Evolutionary conservation across 768 basidiomycete genomes (phyloP).

Genomic region (Dictyophora rubrovolvata): DNA sequence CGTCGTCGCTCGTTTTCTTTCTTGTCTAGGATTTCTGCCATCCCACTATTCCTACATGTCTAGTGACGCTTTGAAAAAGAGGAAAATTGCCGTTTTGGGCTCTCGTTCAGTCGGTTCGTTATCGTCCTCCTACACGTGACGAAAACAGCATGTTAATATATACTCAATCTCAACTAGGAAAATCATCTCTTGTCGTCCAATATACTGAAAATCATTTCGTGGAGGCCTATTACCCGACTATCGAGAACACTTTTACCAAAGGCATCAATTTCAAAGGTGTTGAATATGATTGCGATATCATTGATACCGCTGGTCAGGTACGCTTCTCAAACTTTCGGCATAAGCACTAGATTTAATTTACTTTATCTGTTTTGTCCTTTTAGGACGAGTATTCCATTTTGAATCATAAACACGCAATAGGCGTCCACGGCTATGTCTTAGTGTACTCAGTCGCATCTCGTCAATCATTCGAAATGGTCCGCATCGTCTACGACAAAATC

Average conservation of each 20-base stretch:
- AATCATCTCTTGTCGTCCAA: slow-evolving; percentile 86
- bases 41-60: neutral
- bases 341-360: slow-evolving; percentile 2
- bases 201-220: slow-evolving; percentile 89
- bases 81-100: slow-evolving; percentile 84
- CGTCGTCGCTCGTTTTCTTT: neutral
- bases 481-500: slow-evolving; percentile 90
- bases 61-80: slow-evolving; percentile 43
- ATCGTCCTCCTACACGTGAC: slow-evolving; percentile 12
- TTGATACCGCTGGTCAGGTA: slow-evolving; percentile 96
- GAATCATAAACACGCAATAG: slow-evolving; percentile 88
- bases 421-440: slow-evolving; percentile 93
- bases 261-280: slow-evolving; percentile 77
- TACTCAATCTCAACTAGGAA: slow-evolving; percentile 44
- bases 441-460: slow-evolving; percentile 90
- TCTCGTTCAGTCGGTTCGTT: slow-evolving; percentile 78
- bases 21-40: neutral
- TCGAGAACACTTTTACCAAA: slow-evolving; percentile 82
- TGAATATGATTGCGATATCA: slow-evolving; percentile 94
- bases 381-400: slow-evolving; percentile 96
- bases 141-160: slow-evolving; percentile 1
- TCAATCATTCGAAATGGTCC: slow-evolving; percentile 90
- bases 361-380: neutral
- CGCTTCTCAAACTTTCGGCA: slow-evolving; percentile 16
- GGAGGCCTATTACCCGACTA: slow-evolving; percentile 92